Evolutionary conservation across 352 stramenopile genomes (phyloP).

Genomic region (Phytopythium ostracodes): DNA sequence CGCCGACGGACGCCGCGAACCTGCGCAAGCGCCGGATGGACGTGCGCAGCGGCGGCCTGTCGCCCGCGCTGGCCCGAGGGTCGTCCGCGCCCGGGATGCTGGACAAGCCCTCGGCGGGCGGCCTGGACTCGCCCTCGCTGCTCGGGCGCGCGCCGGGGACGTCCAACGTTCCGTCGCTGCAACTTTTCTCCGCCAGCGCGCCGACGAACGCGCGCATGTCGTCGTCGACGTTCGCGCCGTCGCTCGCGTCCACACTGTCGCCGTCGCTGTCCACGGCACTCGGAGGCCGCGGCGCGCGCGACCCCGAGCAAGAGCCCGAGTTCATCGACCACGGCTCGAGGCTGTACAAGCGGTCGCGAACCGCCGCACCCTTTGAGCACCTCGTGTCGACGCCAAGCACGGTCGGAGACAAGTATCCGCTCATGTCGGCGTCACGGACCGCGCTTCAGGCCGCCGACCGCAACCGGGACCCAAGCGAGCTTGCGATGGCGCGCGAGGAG

Average conservation of each 20-base stretch:
- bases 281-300: constrained; percentile 13
- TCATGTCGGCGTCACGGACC: constrained; percentile 8
- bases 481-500: constrained; percentile 13
- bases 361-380: constrained; percentile 10
- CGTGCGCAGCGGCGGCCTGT: constrained; percentile 11
- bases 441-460: constrained; percentile 10
- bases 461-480: constrained; percentile 4
- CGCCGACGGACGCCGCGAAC: constrained; percentile 1
- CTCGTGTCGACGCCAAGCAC: background rate
- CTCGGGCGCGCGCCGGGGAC: constrained; percentile 3
- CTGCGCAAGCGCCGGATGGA: constrained; percentile 26
- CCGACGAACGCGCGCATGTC: constrained; percentile 4
- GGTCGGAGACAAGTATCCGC: constrained; percentile 1
- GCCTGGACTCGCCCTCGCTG: constrained; percentile 7
- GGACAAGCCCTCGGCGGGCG: constrained; percentile 4
- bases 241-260: constrained; percentile 12
- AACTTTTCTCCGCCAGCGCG: constrained; percentile 18
- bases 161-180: constrained; percentile 10
- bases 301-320: constrained; percentile 35
- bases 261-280: constrained; percentile 17
- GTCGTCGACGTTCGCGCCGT: constrained; percentile 14
- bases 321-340: constrained; percentile 8
- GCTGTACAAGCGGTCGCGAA: constrained; percentile 23
- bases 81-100: constrained; percentile 10
- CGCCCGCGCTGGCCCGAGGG: constrained; percentile 11